Base-by-base conservation (phyloP, 2,329 filamentous ascomycete species). In the Tolypocladium pustulatum region DNA sequence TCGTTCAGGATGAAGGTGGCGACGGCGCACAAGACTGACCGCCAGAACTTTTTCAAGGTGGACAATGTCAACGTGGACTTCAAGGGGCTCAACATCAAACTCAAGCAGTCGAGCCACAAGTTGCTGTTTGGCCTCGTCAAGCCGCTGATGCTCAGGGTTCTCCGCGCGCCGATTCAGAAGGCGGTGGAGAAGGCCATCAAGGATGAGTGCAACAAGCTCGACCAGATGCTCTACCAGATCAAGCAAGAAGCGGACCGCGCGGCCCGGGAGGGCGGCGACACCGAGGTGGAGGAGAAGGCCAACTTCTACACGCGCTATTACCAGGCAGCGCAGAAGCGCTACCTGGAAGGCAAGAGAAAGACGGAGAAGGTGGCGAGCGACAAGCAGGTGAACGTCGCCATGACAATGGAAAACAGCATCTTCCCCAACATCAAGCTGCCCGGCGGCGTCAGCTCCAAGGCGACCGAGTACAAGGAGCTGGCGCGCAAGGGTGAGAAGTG, bases 81-180 rank as follows among this genome's bases (percentile, higher is more conserved):
- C 65, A 89, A 90, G 75, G 73, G 92, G 68, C 81, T 97, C 59
- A 83, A 88, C 65, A 86, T 99, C 76, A 96, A 96, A 78, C 74
- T 99, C 64, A 91, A 92, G 81, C 85, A 96, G 79, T 97, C 92
- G 57, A 95, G 88, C 73, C 92, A 97, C 82, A 99, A 97, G 83
- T 69, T 94, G 15, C 81, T 97, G 27, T 96, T 97, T 73, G 78
- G 78, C 58, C 71, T 97, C 41, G 88, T 93, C 80, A 97, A 97
- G 81, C 90, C 92, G 5, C 71, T 97, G 32, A 80, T 96, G 64
- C 81, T 97, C 70, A 91, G 87, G 75, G 84, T 91, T 34, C 83
- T 99, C 66, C 87, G 89, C 54, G 91, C 93, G 38, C 88, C 84
- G 22, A 79, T 99, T 60, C 86, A 94, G 74, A 96, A 94, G 81